Base-by-base conservation (phyloP, 805 yeast genomes). In the Cyberlindnera xylosilytica region DNA sequence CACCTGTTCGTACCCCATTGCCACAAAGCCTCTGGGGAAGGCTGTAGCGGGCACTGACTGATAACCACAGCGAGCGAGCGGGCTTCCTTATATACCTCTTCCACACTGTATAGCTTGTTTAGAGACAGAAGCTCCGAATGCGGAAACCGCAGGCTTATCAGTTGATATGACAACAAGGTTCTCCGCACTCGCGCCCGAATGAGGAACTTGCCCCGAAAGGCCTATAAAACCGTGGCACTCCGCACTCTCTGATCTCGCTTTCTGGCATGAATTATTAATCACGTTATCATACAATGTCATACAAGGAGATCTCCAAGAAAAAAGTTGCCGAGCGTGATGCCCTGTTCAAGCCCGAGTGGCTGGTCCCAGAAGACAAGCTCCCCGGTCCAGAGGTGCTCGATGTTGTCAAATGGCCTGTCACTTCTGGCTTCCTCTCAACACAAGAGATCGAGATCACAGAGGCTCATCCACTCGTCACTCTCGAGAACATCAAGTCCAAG, bases 301-400 rank as follows among this genome's bases (percentile, higher is more conserved):
- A 69, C 54, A 56, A 61, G 44, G 66, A 61, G 20, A 71, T 69
- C 36, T 74, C 75, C 6, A 63, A 60, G 19, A 57, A 60, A 42
- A 75, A 74, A 53, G 54, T 60, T 27, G 62, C 62, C 20, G 62
- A 56, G 26, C 66, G 79, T 56, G 66, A 74, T 37, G 54, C 65
- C 6, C 62, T 65, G 36, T 67, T 78, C 58, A 39, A 43, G 30
- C 41, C 46, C 13, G 52, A 45, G 19, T 49, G 52, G 52, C 44
- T 49, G 13, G 43, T 49, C 12, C 52, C 52, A 15, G 48, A 43
- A 28, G 41, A 38, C 20, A 30, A 41, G 20, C 44, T 49, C 8
- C 52, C 52, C 13, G 47, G 47, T 11, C 41, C 47, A 12, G 47
- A 43, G 65, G 47, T 55, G 6, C 70, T 65, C 26, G 78, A 68